Evolutionary conservation across 192 early-diverging fungal genomes (phyloP).

Genomic region (Backusella tuberculispora): DNA sequence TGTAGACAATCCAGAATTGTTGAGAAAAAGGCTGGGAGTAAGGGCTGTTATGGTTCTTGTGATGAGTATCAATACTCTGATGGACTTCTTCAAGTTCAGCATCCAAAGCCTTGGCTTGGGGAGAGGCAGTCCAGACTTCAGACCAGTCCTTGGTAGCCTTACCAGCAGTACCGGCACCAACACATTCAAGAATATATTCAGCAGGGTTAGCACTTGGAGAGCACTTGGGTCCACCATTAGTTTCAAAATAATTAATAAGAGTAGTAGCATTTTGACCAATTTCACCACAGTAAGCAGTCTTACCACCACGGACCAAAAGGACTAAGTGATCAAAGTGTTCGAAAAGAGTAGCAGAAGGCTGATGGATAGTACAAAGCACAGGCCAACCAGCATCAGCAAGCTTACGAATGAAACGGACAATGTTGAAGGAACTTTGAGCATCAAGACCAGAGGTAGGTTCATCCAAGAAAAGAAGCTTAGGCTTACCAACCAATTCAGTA

Average conservation of each 20-base stretch:
- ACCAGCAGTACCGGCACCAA: constrained; percentile 68
- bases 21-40: constrained; percentile 47
- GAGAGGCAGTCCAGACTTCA: constrained; percentile 68
- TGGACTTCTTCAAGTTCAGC: constrained; percentile 59
- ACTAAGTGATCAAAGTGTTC: constrained; percentile 84
- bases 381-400: constrained; percentile 69
- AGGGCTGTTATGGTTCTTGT: constrained; percentile 37
- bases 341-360: constrained; percentile 82
- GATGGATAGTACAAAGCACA: constrained; percentile 85
- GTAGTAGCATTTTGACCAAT: constrained; percentile 66
- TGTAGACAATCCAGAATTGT: constrained; percentile 65
- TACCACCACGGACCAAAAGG: constrained; percentile 78
- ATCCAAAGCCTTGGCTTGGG: constrained; percentile 46
- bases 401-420: constrained; percentile 72
- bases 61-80: constrained; percentile 33
- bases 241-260: constrained; percentile 75
- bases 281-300: constrained; percentile 82
- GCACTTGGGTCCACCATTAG: constrained; percentile 69
- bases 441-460: constrained; percentile 78
- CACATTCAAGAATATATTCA: constrained; percentile 85
- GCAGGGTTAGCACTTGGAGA: constrained; percentile 73
- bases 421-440: constrained; percentile 78
- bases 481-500: constrained; percentile 80
- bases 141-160: constrained; percentile 66
- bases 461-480: constrained; percentile 77